Percentiles rank a stretch among this genome's conserved stretches.
Conservation (phyloP, 495 filamentous ascomycete genomes). For the Aspergillus taichungensis region DNA sequence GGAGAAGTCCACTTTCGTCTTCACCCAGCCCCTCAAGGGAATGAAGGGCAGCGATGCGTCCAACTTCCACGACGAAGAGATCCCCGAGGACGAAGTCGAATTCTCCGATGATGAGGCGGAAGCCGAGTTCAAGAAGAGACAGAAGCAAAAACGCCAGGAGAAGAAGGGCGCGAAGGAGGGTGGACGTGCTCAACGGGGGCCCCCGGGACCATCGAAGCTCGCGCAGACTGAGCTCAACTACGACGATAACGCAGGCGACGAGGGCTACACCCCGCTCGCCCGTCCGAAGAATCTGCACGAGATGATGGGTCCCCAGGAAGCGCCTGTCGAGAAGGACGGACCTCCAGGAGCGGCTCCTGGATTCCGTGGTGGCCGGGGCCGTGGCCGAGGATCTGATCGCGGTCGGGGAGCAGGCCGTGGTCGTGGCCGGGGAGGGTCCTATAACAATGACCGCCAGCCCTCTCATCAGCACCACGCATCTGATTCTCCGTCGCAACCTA, state of each 20-base stretch:
- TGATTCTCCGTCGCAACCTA: conserved; percentile 18
- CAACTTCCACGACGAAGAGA: conserved; percentile 88
- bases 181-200: conserved; percentile 24
- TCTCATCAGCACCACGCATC: conserved; percentile 23
- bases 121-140: conserved; percentile 64
- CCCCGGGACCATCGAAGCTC: conserved; percentile 30
- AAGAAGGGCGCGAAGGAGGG: conserved; percentile 34
- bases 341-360: conserved; percentile 16
- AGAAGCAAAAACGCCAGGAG: conserved; percentile 50
- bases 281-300: conserved; percentile 52
- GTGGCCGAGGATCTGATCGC: conserved; percentile 36
- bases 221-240: conserved; percentile 46
- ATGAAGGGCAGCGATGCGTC: conserved; percentile 85
- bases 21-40: conserved; percentile 68
- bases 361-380: conserved; percentile 33
- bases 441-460: conserved; percentile 31
- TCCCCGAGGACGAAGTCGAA: conserved; percentile 75
- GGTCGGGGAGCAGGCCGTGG: conserved; percentile 26
- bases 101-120: conserved; percentile 97
- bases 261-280: conserved; percentile 58
- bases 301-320: conserved; percentile 38
- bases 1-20: conserved; percentile 65
- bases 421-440: conserved; percentile 40
- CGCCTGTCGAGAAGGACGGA: conserved; percentile 39
- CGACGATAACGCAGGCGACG: conserved; percentile 40